Evolutionary conservation across 177 flowering plant species (phyloP), one percentile per base, ranked within the genome.

Genomic region (Viscum album): DNA sequence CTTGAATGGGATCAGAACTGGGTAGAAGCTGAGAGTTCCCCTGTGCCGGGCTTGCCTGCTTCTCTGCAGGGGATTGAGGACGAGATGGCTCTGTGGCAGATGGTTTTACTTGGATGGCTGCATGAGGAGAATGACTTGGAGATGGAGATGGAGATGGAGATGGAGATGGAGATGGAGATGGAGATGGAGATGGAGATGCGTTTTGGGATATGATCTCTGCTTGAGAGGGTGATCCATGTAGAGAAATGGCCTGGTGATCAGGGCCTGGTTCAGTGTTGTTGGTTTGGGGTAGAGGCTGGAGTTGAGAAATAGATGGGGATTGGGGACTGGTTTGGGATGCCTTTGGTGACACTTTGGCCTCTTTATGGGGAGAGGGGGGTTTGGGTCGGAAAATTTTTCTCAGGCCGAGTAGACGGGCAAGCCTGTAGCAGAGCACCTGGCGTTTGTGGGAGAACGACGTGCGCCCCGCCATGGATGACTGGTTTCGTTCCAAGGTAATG

Each of bases 391-490:
- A 71, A 41, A 54, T 35, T n/a, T 54, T 64, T 29, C 78, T 65
- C 32, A 66, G 66, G 24, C 34, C 34, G 6, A 77, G 26, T 50
- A 73, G 35, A 80, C 83, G 78, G 21, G 84, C 84, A 24, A 82
- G 75, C 34, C 82, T 78, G 34, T 82, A 82, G 36, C 82, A 79
- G 63, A 79, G n/a, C n/a, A n/a, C n/a, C n/a, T n/a, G n/a, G n/a
- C n/a, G n/a, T n/a, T n/a, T 81, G 47, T 68, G 73, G 64, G 62
- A 39, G 12, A 39, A 39, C 45, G 45, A 17, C 17, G 45, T 8
- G 8, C 45, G 8, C 45, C 45, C 17, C 12, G 45, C 45, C 8
- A 39, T 39, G 45, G 45, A 45, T 37, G 41, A 37, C 41, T 13
- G 41, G 6, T 13, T 37, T 37, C 13, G 41, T 37, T 37, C 41